A percentile compares a stretch with the other conserved stretches of the same genome.
These are phyloP conservation scores for Lasiodiplodia hormozganensis DNA, from an alignment of 2,329 filamentous ascomycete genomes.

Conservation along the genomic window DNA sequence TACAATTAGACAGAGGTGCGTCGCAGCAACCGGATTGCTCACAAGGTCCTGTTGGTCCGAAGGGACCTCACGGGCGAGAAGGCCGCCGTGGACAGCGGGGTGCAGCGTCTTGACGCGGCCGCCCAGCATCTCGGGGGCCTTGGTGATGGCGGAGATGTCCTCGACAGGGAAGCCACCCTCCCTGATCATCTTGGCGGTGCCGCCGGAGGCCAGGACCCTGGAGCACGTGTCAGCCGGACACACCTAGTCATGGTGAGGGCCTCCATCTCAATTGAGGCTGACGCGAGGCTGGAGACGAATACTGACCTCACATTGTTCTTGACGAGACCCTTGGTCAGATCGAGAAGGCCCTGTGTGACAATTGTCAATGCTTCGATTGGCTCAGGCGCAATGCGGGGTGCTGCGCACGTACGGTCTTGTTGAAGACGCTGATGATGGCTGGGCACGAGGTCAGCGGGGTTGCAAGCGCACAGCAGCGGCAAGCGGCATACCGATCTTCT, in stretches of 20 bases:
- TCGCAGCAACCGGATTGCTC: neutral
- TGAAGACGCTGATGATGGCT: constrained; percentile 93
- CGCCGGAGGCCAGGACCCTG: constrained; percentile 85
- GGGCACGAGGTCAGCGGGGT: constrained; percentile 22
- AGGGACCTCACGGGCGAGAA: constrained; percentile 91
- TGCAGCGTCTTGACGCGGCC: constrained; percentile 95
- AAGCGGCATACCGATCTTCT: constrained; percentile 30
- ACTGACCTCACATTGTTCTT: constrained; percentile 78
- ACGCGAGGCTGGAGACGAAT: constrained; percentile 6
- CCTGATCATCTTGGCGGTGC: constrained; percentile 94
- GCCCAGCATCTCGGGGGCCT: constrained; percentile 93
- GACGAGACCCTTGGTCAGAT: constrained; percentile 88
- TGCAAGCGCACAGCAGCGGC: constrained; percentile 9
- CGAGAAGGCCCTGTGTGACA: constrained; percentile 66
- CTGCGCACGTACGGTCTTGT: constrained; percentile 73
- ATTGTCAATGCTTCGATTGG: constrained; percentile 25
- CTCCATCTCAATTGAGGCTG: neutral
- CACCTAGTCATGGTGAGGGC: neutral
- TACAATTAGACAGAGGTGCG: neutral
- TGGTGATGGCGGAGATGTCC: constrained; percentile 97
- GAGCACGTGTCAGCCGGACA: constrained; percentile 1
- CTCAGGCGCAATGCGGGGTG: constrained; percentile 9
- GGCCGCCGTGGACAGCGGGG: constrained; percentile 83
- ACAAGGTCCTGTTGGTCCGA: constrained; percentile 95
- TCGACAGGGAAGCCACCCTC: constrained; percentile 96